Base-by-base conservation (phyloP, 805 yeast genomes). In the Starmerella geochares region DNA sequence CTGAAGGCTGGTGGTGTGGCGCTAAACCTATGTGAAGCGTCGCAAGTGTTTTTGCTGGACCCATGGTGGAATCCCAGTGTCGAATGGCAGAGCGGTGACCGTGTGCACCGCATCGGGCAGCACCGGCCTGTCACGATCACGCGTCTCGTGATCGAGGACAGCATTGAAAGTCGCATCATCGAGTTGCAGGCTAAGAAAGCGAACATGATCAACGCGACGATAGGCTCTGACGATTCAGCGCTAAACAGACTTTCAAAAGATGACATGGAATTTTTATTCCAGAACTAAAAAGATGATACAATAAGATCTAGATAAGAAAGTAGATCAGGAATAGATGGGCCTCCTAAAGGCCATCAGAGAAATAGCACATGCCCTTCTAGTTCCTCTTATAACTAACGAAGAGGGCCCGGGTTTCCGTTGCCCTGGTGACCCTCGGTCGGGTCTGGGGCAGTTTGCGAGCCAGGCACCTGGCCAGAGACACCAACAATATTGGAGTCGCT, bases 31-130 rank as follows among this genome's bases (percentile, higher is more conserved):
- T 90, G 96, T 62, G 99, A 94, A 61, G 97, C 98, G 0, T 87
- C 94, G 2, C 97, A 90, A 61, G 97, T 92, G 42, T 92, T 92
- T 58, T 74, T 92, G 40, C 72, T 92, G 72, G 99, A 92, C 61
- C 97, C 97, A 31, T 92, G 98, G 98, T 92, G 98, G 97, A 94
- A 92, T 64, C 97, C 97, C 1, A 83, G 94, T 58, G 92, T 90
- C 7, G 98, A 92, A 65, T 92, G 96, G 87, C 99, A 92, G 65
- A 82, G 94, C 46, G 95, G 95, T 67, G 99, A 92, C 66, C 79
- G 99, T 69, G 96, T 92, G 20, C 97, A 92, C 67, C 79, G 99
- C 68, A 92, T 92, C 55, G 96, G 97, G 5, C 99, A 92, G 65
- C 84, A 77, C 59, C 70, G 99, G 57, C 98, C 99, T 0, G 95